Evolutionary conservation across 805 yeast species (phyloP), one percentile per base, ranked within the genome.

Genomic region (Sugiyamaella boreocaroliniensis): DNA sequence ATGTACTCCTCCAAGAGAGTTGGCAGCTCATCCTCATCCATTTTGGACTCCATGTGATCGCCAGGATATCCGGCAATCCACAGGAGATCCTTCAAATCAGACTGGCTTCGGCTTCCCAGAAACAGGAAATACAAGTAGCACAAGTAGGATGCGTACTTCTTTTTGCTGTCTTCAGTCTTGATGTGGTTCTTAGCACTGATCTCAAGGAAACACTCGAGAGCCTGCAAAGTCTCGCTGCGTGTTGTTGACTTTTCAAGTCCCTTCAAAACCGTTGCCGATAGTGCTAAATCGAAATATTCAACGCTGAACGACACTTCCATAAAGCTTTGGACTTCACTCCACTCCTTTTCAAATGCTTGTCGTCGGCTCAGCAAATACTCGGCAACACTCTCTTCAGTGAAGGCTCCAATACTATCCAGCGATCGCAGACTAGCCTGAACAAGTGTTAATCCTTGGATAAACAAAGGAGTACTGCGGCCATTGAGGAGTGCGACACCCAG

Each of bases 41-140:
- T 40, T 6, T 44, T 54, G 18, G 19, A 29, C 15, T 53, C 56
- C 37, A 57, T 41, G 18, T 52, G 55, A 8, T 58, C 60, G 15
- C 60, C 63, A 7, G 63, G 58, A 49, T 57, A 62, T 1, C 66
- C 65, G 1, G 64, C 63, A 14, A 61, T 47, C 64, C 64, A 60
- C 20, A 61, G 54, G 46, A 57, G 49, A 19, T 60, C 58, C 29
- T 58, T 55, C 50, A 63, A 34, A 16, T 62, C 63, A 11, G 45
- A 22, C 2, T 56, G 54, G 14, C 61, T 52, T 48, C 61, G 51
- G 40, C 61, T 58, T 14, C 64, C 56, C 45, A 64, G 48, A 34
- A 51, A 64, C 42, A 63, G 32, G 40, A 64, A 54, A 43, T 55
- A 63, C 14, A 64, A 51, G 43, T 60, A 64, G 47, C 61, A 51